Conservation (phyloP, 176 grass and related monocot genomes). For the Echinochloa phyllopogon region DNA sequence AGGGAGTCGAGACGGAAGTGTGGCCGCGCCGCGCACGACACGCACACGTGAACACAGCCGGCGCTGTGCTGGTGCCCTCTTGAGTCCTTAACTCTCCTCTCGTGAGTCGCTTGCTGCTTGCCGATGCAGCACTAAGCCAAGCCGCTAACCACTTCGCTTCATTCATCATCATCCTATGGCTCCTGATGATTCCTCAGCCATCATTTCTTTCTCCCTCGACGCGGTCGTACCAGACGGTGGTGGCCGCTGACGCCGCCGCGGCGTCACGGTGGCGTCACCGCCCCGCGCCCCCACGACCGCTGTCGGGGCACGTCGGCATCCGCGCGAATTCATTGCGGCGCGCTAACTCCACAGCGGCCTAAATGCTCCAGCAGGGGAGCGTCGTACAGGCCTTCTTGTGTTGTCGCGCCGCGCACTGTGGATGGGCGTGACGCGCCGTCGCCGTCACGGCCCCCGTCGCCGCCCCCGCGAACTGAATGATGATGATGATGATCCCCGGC, state of each 20-base stretch:
- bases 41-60: slow-evolving; percentile 39
- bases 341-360: not conserved
- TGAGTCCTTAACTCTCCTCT: not conserved
- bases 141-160: not conserved
- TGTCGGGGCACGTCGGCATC: slow-evolving; percentile 43
- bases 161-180: not conserved
- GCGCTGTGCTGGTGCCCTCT: not conserved
- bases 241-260: slow-evolving; percentile 1
- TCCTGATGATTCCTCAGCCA: too few species aligned
- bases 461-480: slow-evolving; percentile 11
- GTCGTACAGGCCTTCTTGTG: not conserved
- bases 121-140: not conserved
- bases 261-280: slow-evolving; percentile 36
- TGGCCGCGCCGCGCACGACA: not conserved
- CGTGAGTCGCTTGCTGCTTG: not conserved
- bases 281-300: not conserved
- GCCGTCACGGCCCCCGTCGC: slow-evolving; percentile 2
- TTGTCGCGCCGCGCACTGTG: not conserved
- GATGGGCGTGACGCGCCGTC: not conserved
- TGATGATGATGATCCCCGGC: not conserved
- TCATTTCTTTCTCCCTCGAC: not conserved
- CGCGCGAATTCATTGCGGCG: slow-evolving; percentile 35
- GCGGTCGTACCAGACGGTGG: not conserved
- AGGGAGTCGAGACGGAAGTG: not conserved
- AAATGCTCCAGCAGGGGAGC: slow-evolving; percentile 27